Conservation (phyloP, 169 alveolate genomes). For the Eimeria sp. region DNA sequence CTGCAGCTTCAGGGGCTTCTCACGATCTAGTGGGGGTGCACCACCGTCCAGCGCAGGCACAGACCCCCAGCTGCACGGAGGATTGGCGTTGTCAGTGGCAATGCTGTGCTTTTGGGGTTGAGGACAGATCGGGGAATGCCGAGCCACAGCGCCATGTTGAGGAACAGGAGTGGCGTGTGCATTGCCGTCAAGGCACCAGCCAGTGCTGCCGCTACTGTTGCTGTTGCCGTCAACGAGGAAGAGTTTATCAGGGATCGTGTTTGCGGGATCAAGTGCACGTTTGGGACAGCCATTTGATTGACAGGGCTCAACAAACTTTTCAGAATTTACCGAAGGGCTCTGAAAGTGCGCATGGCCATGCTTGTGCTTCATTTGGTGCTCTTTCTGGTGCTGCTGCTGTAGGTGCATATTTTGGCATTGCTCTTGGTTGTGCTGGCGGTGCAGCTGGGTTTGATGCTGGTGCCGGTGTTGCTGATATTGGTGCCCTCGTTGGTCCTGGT, state of each 20-base stretch:
- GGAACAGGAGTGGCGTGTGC: background rate
- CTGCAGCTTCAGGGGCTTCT: constrained; percentile 13
- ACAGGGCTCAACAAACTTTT: background rate
- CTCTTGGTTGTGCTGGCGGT: background rate
- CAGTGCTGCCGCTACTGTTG: background rate
- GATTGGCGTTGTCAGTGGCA: background rate
- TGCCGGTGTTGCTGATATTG: background rate
- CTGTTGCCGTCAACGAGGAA: background rate
- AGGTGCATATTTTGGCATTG: background rate
- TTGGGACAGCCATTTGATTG: background rate
- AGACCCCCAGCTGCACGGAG: background rate
- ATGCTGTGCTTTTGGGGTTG: background rate
- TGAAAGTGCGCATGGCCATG: constrained; percentile 4
- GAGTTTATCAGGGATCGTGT: background rate
- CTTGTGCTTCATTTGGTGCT: background rate
- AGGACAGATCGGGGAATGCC: background rate
- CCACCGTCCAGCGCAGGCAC: background rate
- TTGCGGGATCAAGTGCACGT: background rate
- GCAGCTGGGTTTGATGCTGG: background rate
- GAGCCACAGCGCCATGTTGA: background rate
- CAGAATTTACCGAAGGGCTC: background rate
- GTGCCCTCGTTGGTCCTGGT: background rate
- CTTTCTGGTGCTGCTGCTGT: constrained; percentile 5
- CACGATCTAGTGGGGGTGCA: background rate
- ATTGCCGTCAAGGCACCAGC: background rate